These are phyloP conservation scores for Priceomyces haplophilus DNA, from an alignment of 805 yeast species.

Conservation along the genomic window DNA sequence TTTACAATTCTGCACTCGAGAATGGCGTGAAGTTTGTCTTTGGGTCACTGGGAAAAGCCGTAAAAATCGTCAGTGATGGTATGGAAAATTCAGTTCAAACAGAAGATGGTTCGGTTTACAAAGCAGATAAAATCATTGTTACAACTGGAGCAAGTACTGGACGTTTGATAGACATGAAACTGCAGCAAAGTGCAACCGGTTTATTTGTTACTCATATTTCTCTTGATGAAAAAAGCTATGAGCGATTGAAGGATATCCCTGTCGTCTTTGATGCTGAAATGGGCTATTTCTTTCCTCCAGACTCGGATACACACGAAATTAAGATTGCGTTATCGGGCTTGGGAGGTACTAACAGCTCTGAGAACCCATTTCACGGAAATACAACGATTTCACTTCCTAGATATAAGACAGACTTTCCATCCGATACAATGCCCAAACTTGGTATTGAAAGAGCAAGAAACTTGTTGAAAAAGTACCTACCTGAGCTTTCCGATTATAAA, in stretches of 20 bases:
- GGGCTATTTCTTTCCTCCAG: constrained; percentile 51
- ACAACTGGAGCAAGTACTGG: constrained; percentile 39
- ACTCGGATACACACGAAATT: constrained; percentile 27
- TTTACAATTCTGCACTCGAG: constrained; percentile 17
- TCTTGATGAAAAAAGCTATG: constrained; percentile 32
- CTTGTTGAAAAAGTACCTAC: constrained; percentile 31
- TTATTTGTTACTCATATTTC: constrained; percentile 35
- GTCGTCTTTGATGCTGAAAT: constrained; percentile 40
- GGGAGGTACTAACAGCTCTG: constrained; percentile 21
- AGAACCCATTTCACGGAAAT: constrained; percentile 10
- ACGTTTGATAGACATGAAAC: constrained; percentile 22
- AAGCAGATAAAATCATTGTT: constrained; percentile 34
- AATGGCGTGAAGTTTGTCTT: constrained; percentile 14
- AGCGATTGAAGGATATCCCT: constrained; percentile 35
- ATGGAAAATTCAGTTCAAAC: constrained; percentile 17
- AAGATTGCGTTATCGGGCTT: constrained; percentile 35
- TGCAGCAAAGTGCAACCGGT: constrained; percentile 38
- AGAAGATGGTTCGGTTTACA: constrained; percentile 22
- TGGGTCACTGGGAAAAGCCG: constrained; percentile 12
- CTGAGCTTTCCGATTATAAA: constrained; percentile 34
- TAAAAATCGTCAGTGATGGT: constrained; percentile 1
- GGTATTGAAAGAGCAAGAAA: constrained; percentile 24
- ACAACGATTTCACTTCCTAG: constrained; percentile 32
- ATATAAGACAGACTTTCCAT: constrained; percentile 22
- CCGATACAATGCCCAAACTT: constrained; percentile 32